A percentile compares a stretch with the other conserved stretches of the same genome.
Evolutionary conservation across 495 filamentous ascomycete genomes (phyloP).

Genomic region (Hypoxylon fragiforme): DNA sequence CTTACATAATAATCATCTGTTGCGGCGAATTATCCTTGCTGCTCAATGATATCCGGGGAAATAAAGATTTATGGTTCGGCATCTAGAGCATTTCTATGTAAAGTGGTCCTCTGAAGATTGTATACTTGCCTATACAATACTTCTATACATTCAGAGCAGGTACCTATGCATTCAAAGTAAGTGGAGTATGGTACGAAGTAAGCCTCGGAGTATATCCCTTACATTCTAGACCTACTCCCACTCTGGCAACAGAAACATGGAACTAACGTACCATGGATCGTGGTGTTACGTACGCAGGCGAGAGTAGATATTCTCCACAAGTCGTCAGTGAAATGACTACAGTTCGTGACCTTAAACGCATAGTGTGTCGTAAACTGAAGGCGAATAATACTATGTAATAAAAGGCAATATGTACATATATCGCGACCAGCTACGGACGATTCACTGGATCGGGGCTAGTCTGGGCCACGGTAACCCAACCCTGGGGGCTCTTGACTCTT

Average conservation of each 20-base stretch:
- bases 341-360: neutral
- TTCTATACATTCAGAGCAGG: too few species aligned
- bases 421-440: constrained; percentile 22
- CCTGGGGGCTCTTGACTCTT: constrained; percentile 7
- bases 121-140: neutral
- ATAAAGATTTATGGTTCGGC: neutral
- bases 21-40: neutral
- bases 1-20: neutral
- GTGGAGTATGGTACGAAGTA: neutral
- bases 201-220: constrained; percentile 27
- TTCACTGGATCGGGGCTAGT: constrained; percentile 32
- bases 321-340: constrained; percentile 1
- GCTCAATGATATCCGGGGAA: neutral
- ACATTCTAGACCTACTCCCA: constrained; percentile 10
- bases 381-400: neutral
- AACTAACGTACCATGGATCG: constrained; percentile 15
- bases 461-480: too few species aligned
- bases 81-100: neutral
- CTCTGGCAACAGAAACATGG: neutral
- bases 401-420: neutral
- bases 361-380: neutral
- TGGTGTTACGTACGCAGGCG: constrained; percentile 18
- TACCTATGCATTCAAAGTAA: too few species aligned
- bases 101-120: neutral
- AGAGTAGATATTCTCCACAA: neutral